A percentile compares a stretch with the other conserved stretches of the same genome.
Evolutionary conservation across 305 asterid species (phyloP).

Genomic region (Ilex paraguariensis): DNA sequence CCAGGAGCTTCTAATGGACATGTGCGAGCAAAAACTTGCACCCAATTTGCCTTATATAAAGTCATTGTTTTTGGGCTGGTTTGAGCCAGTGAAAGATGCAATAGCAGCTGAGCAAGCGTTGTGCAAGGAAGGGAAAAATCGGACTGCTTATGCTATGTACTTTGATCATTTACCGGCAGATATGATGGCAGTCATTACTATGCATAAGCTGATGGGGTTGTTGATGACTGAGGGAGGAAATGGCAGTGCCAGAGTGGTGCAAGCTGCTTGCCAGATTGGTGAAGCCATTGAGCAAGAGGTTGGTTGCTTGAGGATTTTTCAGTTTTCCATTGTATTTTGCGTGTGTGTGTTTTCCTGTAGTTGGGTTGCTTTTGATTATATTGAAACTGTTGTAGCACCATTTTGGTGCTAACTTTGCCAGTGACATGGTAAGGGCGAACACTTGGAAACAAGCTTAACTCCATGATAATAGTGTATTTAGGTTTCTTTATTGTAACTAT

Average conservation of each 20-base stretch:
- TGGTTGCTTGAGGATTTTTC: conserved; percentile 12
- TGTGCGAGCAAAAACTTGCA: conserved; percentile 96
- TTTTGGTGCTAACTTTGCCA: too few relatives aligned
- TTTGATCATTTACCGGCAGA: conserved; percentile 82
- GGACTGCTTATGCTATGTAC: conserved; percentile 47
- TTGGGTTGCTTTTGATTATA: too few relatives aligned
- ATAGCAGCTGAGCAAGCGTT: conserved; percentile 75
- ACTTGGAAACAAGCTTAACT: too few relatives aligned
- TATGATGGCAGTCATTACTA: conserved; percentile 94
- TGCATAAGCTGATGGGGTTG: conserved; percentile 93
- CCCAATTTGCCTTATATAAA: conserved; percentile 94
- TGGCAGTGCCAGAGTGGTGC: conserved; percentile 76
- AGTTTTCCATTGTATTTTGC: background rate
- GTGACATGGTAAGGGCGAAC: too few relatives aligned
- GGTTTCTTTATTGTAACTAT: too few relatives aligned
- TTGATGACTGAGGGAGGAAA: conserved; percentile 77
- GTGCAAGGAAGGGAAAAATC: conserved; percentile 51
- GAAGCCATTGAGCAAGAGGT: conserved; percentile 99
- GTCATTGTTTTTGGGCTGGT: conserved; percentile 93
- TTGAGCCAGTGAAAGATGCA: conserved; percentile 85
- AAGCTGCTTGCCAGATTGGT: conserved; percentile 71
- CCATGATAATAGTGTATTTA: too few relatives aligned
- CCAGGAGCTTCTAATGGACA: conserved; percentile 73
- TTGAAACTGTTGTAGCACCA: too few relatives aligned
- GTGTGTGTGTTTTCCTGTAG: background rate